Conservation (phyloP, 2,329 filamentous ascomycete genomes). For the Colletotrichum tamarilloi region DNA sequence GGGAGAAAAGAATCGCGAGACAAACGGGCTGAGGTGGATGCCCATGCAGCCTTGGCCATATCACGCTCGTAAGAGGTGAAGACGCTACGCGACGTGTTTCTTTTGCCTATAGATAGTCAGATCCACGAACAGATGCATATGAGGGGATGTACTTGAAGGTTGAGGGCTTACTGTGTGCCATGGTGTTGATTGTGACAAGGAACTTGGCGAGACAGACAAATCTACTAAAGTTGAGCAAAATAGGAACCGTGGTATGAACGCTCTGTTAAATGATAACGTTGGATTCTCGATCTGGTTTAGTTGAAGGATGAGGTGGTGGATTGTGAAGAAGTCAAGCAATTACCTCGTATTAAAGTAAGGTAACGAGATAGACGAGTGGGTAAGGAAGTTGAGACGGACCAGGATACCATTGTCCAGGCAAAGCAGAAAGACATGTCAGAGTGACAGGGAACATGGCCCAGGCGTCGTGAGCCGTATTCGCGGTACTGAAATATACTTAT, state of each 20-base stretch:
- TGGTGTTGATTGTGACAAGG: slow-evolving; percentile 35
- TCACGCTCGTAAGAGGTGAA: slow-evolving; percentile 93
- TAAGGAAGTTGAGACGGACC: not conserved
- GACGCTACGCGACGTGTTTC: slow-evolving; percentile 91
- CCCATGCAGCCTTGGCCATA: slow-evolving; percentile 85
- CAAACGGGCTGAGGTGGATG: slow-evolving; percentile 83
- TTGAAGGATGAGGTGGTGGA: not conserved
- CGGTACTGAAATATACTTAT: not conserved
- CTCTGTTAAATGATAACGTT: not conserved
- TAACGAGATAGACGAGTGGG: not conserved
- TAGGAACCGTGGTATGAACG: not conserved
- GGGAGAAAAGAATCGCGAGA: slow-evolving; percentile 91
- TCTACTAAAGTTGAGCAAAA: not conserved
- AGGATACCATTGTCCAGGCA: not conserved
- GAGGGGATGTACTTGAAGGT: not conserved
- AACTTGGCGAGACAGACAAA: not conserved
- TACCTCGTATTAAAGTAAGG: not conserved
- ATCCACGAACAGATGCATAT: not conserved
- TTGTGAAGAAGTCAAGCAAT: not conserved
- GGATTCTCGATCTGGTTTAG: not conserved
- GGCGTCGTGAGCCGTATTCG: not conserved
- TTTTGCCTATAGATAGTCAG: slow-evolving; percentile 67
- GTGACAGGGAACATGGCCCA: not conserved
- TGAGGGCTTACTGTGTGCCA: slow-evolving; percentile 62
- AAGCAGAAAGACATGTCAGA: not conserved